Evolutionary conservation across 1,284 basidiomycete species (phyloP), one percentile per base, ranked within the genome.

Genomic region (Trichosporon sp.): DNA sequence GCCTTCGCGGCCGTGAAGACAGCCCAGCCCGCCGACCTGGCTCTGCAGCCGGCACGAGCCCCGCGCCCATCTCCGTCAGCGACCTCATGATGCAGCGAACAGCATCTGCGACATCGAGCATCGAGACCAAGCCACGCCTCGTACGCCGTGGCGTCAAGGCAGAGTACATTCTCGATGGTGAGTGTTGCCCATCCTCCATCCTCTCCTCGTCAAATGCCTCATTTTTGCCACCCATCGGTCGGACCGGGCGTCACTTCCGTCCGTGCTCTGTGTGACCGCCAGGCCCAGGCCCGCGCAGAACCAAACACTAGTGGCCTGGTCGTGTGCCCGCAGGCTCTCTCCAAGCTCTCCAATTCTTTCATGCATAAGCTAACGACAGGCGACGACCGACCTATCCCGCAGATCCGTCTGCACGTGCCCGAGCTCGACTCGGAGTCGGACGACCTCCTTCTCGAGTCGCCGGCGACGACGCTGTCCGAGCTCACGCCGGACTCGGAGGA

Each of bases 121-220:
- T 52, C 46, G 25, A 52, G 46, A 9, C 25, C 14, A 8, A 25
- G 14, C 46, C 46, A 14, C 36, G 16, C 46, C 46, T 11, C 2
- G 46, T 52, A 3, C 46, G 46, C 10, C 10, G 32, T 68, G 73
- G 69, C 14, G 75, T 78, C 29, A 78, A 72, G 60, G 80, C 79
- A 14, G 74, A 81, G 60, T 81, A 81, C 58, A 75, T 79, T 5
- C 62, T 81, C 1, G 71, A 71, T 13, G 78, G 80, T 78, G 58
- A 71, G 74, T 74, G 4, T n/a, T n/a, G n/a, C n/a, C n/a, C n/a
- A n/a, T n/a, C n/a, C n/a, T n/a, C n/a, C n/a, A 19, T 16, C 36
- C 16, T 14, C 13, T 37, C 36, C 36, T 14, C 36, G 11, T 32
- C 6, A 5, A 11, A 5, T 32, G 13, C 34, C 10, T n/a, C n/a